phyloP scores from a whole-genome alignment of 495 filamentous ascomycete genomes.

The Umbilicaria muhlenbergii region DNA sequence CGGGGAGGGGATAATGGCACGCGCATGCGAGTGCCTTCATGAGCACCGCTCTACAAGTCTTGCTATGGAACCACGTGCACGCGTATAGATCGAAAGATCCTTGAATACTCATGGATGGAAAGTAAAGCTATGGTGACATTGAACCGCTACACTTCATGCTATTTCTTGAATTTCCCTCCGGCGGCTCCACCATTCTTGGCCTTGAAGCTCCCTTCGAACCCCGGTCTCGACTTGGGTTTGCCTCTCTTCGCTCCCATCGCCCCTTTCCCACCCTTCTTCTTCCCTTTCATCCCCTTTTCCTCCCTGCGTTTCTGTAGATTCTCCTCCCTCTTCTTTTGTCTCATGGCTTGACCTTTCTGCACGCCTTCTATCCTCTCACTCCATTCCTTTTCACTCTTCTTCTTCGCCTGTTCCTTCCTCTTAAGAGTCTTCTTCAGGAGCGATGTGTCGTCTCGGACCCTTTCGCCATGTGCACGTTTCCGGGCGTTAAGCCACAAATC shows the following conservation, averaged over 20 bases:
- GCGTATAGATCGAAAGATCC: too few species aligned
- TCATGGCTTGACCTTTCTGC: slow-evolving; percentile 55
- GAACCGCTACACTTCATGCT: too few species aligned
- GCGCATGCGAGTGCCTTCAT: too few species aligned
- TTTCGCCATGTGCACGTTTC: slow-evolving; percentile 77
- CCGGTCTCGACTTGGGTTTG: slow-evolving; percentile 51
- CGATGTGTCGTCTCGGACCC: slow-evolving; percentile 75
- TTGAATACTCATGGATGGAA: too few species aligned
- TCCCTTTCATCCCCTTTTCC: slow-evolving; percentile 36
- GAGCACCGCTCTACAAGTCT: too few species aligned
- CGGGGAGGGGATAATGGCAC: too few species aligned
- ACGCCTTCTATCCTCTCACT: slow-evolving; percentile 64
- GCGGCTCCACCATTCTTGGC: slow-evolving; percentile 15
- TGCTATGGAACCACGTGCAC: too few species aligned
- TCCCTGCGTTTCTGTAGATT: slow-evolving; percentile 78
- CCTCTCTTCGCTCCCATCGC: slow-evolving; percentile 41
- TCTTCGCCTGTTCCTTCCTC: slow-evolving; percentile 77
- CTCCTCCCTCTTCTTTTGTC: slow-evolving; percentile 75
- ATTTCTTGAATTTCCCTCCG: too few species aligned
- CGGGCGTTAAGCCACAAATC: slow-evolving; percentile 86
- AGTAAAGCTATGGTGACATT: too few species aligned
- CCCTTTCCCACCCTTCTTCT: slow-evolving; percentile 46
- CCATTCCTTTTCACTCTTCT: slow-evolving; percentile 84
- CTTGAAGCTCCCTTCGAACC: slow-evolving; percentile 89
- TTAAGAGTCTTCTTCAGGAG: slow-evolving; percentile 90